Percentiles rank a stretch among this genome's conserved stretches.
These are phyloP conservation scores for Kluyveromyces marxianus DNA, from an alignment of 1,139 yeast species.

Conservation along the genomic window DNA sequence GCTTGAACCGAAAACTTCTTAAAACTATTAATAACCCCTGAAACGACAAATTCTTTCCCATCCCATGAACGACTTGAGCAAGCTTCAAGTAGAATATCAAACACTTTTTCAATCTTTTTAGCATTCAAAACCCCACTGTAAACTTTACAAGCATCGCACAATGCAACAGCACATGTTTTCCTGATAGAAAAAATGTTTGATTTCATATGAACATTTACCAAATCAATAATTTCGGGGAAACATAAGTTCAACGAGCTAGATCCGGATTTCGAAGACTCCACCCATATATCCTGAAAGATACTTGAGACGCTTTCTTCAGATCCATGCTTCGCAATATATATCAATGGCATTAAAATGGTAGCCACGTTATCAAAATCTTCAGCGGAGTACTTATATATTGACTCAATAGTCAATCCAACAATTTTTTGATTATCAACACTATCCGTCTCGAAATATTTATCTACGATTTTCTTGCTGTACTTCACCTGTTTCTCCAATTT, in stretches of 20 bases:
- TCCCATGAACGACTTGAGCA: slow-evolving; percentile 78
- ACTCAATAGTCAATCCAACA: slow-evolving; percentile 58
- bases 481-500: slow-evolving; percentile 45
- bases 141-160: slow-evolving; percentile 51
- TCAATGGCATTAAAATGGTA: slow-evolving; percentile 64
- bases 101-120: slow-evolving; percentile 33
- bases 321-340: slow-evolving; percentile 75
- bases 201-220: slow-evolving; percentile 43
- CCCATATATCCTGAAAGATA: slow-evolving; percentile 65
- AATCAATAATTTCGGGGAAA: slow-evolving; percentile 55
- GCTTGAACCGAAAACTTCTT: slow-evolving; percentile 37
- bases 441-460: slow-evolving; percentile 56
- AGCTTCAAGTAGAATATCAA: slow-evolving; percentile 52
- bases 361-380: slow-evolving; percentile 61
- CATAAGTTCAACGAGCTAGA: slow-evolving; percentile 64
- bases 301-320: slow-evolving; percentile 38
- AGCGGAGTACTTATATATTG: slow-evolving; percentile 62
- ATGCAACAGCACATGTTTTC: slow-evolving; percentile 62
- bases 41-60: slow-evolving; percentile 73
- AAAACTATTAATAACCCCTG: slow-evolving; percentile 55
- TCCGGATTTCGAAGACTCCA: slow-evolving; percentile 64
- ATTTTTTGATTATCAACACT: slow-evolving; percentile 38
- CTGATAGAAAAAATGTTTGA: slow-evolving; percentile 61
- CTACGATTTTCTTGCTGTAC: slow-evolving; percentile 45
- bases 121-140: slow-evolving; percentile 33